Percentiles rank a stretch among this genome's conserved stretches.
phyloP scores from a whole-genome alignment of 805 yeast species.

The Candida takata region DNA sequence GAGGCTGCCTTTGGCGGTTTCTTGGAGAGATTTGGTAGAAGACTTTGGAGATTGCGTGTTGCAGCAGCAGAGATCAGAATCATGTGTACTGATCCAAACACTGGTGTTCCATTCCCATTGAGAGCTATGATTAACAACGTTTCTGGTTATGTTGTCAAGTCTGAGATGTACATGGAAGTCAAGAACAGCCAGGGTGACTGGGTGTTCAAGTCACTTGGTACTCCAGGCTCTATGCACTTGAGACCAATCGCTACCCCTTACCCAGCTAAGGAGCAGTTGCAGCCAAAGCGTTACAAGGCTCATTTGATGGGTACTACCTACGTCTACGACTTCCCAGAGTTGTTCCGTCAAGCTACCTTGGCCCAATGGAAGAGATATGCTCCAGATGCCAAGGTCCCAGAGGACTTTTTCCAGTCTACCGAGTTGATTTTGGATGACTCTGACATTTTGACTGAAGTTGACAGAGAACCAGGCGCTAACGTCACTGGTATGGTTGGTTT shows the following conservation, averaged over 20 bases:
- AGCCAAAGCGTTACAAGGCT: constrained; percentile 98
- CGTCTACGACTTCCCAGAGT: constrained; percentile 97
- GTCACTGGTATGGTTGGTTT: constrained; percentile 97
- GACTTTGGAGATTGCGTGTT: constrained; percentile 93
- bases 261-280: constrained; percentile 96
- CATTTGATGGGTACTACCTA: constrained; percentile 97
- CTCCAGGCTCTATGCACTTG: constrained; percentile 96
- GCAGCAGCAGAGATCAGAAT: constrained; percentile 97
- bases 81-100: constrained; percentile 82
- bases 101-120: constrained; percentile 89
- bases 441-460: constrained; percentile 73
- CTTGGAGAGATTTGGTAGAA: constrained; percentile 94
- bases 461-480: constrained; percentile 95
- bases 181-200: constrained; percentile 90
- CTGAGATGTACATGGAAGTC: constrained; percentile 91
- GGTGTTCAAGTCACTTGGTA: constrained; percentile 93
- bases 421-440: constrained; percentile 85
- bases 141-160: constrained; percentile 93
- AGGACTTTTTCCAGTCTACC: constrained; percentile 66
- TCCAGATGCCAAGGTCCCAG: constrained; percentile 53
- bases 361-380: constrained; percentile 76
- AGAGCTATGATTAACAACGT: constrained; percentile 96
- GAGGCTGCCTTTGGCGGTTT: constrained; percentile 97
- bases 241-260: constrained; percentile 94
- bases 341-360: constrained; percentile 87